These are phyloP conservation scores for Triticum urartu DNA, from an alignment of 176 grass and related monocot species.

Conservation along the genomic window DNA sequence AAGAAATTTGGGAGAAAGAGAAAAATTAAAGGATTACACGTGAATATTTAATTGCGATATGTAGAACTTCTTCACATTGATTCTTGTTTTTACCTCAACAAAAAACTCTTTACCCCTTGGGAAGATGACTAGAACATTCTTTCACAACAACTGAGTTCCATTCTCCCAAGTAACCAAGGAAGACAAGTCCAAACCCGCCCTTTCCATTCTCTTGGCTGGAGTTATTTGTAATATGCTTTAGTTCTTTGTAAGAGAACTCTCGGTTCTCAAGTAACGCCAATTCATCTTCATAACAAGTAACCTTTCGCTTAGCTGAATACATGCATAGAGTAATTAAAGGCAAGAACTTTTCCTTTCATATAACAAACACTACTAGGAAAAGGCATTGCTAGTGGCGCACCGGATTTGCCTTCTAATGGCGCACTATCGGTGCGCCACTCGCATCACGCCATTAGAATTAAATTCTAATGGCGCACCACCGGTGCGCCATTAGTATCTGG, in stretches of 20 bases:
- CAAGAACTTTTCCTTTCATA: not conserved
- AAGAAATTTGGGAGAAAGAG: not conserved
- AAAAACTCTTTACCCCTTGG: conserved; percentile 53
- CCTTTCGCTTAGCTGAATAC: conserved; percentile 6
- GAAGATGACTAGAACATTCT: conserved; percentile 33
- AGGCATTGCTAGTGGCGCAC: too few species aligned
- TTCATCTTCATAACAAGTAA: not conserved
- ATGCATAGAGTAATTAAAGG: not conserved
- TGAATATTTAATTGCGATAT: not conserved
- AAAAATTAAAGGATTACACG: not conserved
- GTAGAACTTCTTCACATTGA: not conserved
- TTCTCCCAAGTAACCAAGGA: conserved; percentile 49
- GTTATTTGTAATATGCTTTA: conserved; percentile 48
- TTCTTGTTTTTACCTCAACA: conserved; percentile 43
- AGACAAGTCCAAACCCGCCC: conserved; percentile 67
- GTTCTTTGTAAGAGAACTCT: conserved; percentile 58
- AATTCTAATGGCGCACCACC: too few species aligned
- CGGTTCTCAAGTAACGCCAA: conserved; percentile 19
- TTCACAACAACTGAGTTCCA: conserved; percentile 61
- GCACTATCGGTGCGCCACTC: too few species aligned
- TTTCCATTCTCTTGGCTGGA: conserved; percentile 49
- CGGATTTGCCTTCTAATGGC: too few species aligned
- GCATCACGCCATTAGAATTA: too few species aligned
- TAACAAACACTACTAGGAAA: not conserved
- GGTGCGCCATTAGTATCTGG: too few species aligned